Percentiles rank a stretch among this genome's conserved stretches.
Conservation (phyloP, 495 filamentous ascomycete genomes). For the Platismatia glauca region DNA sequence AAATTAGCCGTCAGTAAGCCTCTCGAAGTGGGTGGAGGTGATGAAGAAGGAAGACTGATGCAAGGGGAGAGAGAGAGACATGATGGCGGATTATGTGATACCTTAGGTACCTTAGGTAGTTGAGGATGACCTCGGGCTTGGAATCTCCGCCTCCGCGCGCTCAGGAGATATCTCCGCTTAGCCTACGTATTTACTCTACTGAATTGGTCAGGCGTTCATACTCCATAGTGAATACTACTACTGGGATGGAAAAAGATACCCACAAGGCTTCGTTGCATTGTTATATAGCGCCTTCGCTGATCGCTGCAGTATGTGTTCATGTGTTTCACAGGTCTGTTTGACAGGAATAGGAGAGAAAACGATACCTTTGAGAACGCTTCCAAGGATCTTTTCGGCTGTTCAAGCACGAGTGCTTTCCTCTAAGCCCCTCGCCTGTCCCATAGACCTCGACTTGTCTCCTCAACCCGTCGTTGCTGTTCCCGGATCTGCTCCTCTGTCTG, state of each 20-base stretch:
- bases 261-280: background rate
- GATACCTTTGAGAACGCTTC: background rate
- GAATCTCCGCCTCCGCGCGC: too few relatives aligned
- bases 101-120: too few relatives aligned
- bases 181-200: too few relatives aligned
- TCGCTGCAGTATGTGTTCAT: background rate
- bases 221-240: too few relatives aligned
- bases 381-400: background rate
- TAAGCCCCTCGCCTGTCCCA: slow-evolving; percentile 35
- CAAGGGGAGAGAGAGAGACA: background rate
- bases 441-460: slow-evolving; percentile 51
- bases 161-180: background rate
- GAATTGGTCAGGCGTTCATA: too few relatives aligned
- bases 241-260: background rate
- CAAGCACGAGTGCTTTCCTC: background rate
- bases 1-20: background rate
- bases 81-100: too few relatives aligned
- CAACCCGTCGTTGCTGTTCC: slow-evolving; percentile 52
- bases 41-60: background rate
- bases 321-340: background rate
- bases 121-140: background rate
- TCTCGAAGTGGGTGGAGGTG: background rate
- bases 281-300: background rate
- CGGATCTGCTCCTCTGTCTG: slow-evolving; percentile 58
- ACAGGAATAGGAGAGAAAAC: background rate